Conservation (phyloP, 2,329 filamentous ascomycete species). For the Arthrobotrys sinensis region DNA sequence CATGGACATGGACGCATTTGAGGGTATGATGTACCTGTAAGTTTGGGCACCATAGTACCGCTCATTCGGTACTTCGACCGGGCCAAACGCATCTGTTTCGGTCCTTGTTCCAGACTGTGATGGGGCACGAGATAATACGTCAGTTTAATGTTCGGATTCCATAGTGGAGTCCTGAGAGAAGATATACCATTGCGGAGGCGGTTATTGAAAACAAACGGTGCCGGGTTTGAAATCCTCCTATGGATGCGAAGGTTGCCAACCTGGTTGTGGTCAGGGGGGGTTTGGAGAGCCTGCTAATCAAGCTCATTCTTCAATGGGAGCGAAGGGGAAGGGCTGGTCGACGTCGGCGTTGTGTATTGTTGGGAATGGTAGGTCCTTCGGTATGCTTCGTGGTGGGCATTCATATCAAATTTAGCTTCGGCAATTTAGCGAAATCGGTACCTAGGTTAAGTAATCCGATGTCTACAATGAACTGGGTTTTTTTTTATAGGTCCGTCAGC, state of each 20-base stretch:
- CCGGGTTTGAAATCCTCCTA: neutral
- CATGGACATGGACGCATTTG: neutral
- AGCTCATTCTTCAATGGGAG: conserved; percentile 32
- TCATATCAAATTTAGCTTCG: conserved; percentile 23
- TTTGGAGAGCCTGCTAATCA: conserved; percentile 29
- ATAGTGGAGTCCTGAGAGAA: neutral
- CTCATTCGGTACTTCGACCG: conserved; percentile 90
- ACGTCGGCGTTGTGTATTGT: conserved; percentile 4
- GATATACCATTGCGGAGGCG: conserved; percentile 35
- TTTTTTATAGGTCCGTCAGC: neutral
- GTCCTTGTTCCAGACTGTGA: conserved; percentile 75
- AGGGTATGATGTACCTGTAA: conserved; percentile 73
- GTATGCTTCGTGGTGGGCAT: neutral
- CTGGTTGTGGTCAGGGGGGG: conserved; percentile 11
- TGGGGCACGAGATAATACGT: neutral
- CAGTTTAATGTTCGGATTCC: neutral
- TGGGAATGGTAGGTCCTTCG: neutral
- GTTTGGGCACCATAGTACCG: conserved; percentile 99
- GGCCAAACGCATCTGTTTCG: conserved; percentile 98
- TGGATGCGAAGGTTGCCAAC: conserved; percentile 1
- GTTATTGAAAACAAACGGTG: conserved; percentile 30
- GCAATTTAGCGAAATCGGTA: conserved; percentile 46
- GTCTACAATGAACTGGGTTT: neutral
- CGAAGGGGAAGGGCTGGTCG: neutral
- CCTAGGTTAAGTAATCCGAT: conserved; percentile 10